These are phyloP conservation scores for Clitopilus hobsonii DNA, from an alignment of 768 basidiomycete genomes.

Conservation along the genomic window DNA sequence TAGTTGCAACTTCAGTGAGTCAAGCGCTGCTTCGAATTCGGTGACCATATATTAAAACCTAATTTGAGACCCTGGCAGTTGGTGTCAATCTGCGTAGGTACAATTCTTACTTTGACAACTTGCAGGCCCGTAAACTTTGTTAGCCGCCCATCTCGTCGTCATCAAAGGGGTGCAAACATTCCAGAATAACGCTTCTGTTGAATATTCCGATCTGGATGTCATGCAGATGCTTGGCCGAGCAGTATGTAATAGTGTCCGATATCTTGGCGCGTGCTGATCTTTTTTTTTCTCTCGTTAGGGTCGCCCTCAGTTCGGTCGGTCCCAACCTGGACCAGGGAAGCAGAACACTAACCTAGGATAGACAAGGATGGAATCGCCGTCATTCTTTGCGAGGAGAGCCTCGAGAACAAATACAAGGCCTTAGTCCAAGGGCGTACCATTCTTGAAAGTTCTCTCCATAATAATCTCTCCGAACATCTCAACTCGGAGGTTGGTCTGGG, in stretches of 20 bases:
- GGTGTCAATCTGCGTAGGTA: constrained; percentile 89
- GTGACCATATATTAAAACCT: constrained; percentile 6
- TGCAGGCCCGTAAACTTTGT: no score
- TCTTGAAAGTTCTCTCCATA: constrained; percentile 83
- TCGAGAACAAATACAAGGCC: constrained; percentile 67
- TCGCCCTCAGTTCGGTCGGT: constrained; percentile 82
- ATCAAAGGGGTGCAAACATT: constrained; percentile 88
- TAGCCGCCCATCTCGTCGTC: constrained; percentile 90
- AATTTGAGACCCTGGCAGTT: constrained; percentile 82
- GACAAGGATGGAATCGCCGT: constrained; percentile 83
- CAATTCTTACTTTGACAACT: no score
- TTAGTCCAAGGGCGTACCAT: constrained; percentile 68
- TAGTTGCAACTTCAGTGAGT: constrained; percentile 84
- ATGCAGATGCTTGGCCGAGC: constrained; percentile 97
- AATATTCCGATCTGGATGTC: constrained; percentile 90
- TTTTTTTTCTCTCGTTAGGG: constrained; percentile 41
- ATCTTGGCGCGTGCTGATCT: background rate
- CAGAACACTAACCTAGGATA: constrained; percentile 18
- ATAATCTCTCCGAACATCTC: constrained; percentile 82
- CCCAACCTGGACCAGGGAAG: background rate
- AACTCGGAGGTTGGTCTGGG: constrained; percentile 90
- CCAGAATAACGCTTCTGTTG: constrained; percentile 60
- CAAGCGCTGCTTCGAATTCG: constrained; percentile 1
- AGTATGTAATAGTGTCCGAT: constrained; percentile 33
- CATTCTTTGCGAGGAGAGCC: constrained; percentile 73